Conservation (phyloP, 208 protist genomes). For the Acanthamoeba sp. region DNA sequence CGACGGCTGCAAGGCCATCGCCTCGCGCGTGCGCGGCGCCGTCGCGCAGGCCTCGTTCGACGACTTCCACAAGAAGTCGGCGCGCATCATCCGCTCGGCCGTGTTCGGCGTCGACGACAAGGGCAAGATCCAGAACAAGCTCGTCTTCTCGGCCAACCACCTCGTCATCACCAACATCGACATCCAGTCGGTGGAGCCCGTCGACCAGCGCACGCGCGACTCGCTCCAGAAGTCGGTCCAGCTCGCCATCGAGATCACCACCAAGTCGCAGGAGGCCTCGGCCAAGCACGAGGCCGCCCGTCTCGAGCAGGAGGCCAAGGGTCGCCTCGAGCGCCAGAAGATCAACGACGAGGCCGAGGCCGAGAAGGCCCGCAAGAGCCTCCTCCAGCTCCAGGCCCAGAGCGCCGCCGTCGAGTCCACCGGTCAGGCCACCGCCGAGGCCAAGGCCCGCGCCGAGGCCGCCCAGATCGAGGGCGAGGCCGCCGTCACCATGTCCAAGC, state of each 20-base stretch:
- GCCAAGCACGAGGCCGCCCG: conserved; percentile 94
- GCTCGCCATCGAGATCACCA: conserved; percentile 98
- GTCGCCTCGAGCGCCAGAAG: conserved; percentile 94
- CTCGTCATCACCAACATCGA: conserved; percentile 96
- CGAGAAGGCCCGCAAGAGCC: conserved; percentile 92
- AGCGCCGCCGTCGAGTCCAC: conserved; percentile 92
- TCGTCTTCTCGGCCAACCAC: conserved; percentile 94
- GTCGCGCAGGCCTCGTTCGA: conserved; percentile 96
- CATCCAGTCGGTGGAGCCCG: conserved; percentile 95
- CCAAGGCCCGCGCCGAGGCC: conserved; percentile 92
- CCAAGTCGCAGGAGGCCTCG: conserved; percentile 96
- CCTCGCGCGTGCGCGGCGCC: conserved; percentile 95
- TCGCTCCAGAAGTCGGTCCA: conserved; percentile 97
- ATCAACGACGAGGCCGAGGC: conserved; percentile 95
- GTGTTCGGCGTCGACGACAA: conserved; percentile 95
- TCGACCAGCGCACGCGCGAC: conserved; percentile 95
- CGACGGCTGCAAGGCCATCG: conserved; percentile 98
- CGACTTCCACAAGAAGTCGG: conserved; percentile 97
- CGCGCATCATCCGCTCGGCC: conserved; percentile 94
- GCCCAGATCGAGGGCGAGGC: conserved; percentile 93
- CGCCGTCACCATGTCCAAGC: conserved; percentile 89
- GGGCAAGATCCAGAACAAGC: conserved; percentile 85
- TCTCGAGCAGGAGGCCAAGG: conserved; percentile 94
- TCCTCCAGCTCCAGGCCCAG: conserved; percentile 93
- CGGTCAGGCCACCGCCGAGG: conserved; percentile 94